Base-by-base conservation (phyloP, 805 yeast genomes). In the Suhomyces sp. region DNA sequence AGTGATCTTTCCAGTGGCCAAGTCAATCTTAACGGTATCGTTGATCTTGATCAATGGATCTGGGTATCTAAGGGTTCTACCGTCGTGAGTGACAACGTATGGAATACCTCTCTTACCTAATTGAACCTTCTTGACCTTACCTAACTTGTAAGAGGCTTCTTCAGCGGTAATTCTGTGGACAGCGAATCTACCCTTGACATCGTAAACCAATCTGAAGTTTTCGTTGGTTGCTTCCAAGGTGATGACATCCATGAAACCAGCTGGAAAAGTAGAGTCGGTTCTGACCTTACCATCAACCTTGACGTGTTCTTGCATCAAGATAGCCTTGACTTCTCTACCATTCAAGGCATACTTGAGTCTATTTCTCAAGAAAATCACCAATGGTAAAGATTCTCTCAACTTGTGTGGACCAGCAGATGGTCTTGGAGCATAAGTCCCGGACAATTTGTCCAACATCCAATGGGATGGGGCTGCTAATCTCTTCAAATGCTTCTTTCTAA, bases 381-480 rank as follows among this genome's bases (percentile, higher is more conserved):
- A 55, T 36, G 60, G 60, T 44, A 56, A 47, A 22, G 56, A 54
- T 45, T 55, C 60, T 54, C 60, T 54, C 57, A 55, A 55, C 54
- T 55, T 93, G 81, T 91, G 98, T 71, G 98, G 98, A 80, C 98
- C 98, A 60, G 95, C 83, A 51, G 97, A 88, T 68, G 98, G 96
- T 79, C 98, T 88, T 79, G 98, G 98, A 53, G 98, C 98, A 73
- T 93, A 93, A 67, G 87, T 79, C 72, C 99, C 99, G 68, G 97
- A 86, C 78, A 93, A 81, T 79, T 93, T 93, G 95, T 95, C 98
- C 80, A 93, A 87, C 95, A 93, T 86, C 98, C 98, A 93, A 84
- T 93, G 98, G 80, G 90, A 84, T 81, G 99, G 99, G 73, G 98
- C 98, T 73, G 98, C 96, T 76, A 91, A 84, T 84, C 98, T 88